Evolutionary conservation across 176 grass and related monocot species (phyloP), one percentile per base, ranked within the genome.

Genomic region (Carex cristatella): DNA sequence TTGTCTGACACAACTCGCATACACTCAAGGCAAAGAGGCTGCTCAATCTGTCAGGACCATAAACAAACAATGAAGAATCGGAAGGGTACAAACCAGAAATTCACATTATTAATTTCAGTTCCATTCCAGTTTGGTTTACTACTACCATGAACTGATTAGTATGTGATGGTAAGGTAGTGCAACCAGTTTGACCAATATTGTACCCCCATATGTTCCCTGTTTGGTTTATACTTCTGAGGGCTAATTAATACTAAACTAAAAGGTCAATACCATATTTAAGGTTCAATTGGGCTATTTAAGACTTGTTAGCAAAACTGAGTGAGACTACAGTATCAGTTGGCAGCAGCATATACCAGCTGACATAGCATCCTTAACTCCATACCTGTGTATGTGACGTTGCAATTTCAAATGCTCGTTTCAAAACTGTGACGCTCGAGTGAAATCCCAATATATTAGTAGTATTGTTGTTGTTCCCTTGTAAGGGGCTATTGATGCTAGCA

Each of bases 361-460:
- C 46, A 81, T 63, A 14, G 12, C 14, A 80, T 23, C n/a, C 7
- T 13, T 8, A 5, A 44, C 5, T 81, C 14, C 62, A 69, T 90
- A 99, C 97, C 97, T 99, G 91, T 78, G 97, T 99, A 65, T 99
- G 91, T 32, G 91, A 94, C 42, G 88, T 96, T 60, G 97, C 93
- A 69, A 99, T 94, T 83, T 99, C 93, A 90, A 92, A 99, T 78
- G 97, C 97, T 35, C 90, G 89, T 87, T 94, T 95, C 85, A 99
- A 88, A 58, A 96, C 88, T 72, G 92, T 97, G 61, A 96, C 89
- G 72, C 81, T 94, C 37, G 90, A 95, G 90, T 99, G 93, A 87
- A 94, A 97, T 42, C 92, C 95, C 86, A 86, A 81, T 89, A 80
- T 94, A 65, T 89, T 83, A 54, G 40, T 68, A 53, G 14, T 12